Conservation (phyloP, 352 stramenopile genomes). For the Pythium volutum region DNA sequence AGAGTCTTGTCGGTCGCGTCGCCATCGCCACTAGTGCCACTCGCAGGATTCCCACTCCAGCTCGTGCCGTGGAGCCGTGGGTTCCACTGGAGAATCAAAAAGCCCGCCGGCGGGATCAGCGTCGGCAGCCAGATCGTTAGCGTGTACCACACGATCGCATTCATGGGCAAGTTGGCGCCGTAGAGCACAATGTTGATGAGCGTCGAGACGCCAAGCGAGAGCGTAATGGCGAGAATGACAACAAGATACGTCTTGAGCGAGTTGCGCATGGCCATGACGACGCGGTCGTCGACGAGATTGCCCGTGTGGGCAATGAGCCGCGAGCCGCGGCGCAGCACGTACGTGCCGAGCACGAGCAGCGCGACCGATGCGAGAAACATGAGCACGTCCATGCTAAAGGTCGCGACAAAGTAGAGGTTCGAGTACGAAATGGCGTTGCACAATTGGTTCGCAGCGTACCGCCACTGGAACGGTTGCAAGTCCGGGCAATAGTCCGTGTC, state of each 20-base stretch:
- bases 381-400: constrained; percentile 48
- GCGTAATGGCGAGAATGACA: constrained; percentile 70
- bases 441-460: constrained; percentile 59
- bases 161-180: constrained; percentile 55
- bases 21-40: constrained; percentile 5
- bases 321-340: constrained; percentile 66
- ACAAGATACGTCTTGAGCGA: constrained; percentile 76
- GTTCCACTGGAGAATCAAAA: constrained; percentile 86
- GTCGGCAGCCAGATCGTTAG: constrained; percentile 80
- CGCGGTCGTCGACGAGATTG: constrained; percentile 68
- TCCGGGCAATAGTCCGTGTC: constrained; percentile 76
- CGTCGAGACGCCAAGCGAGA: constrained; percentile 57
- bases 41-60: constrained; percentile 26
- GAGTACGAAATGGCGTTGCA: constrained; percentile 69
- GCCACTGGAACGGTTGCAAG: constrained; percentile 78
- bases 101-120: constrained; percentile 66
- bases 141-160: constrained; percentile 75
- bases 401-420: constrained; percentile 53
- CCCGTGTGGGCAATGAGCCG: constrained; percentile 71
- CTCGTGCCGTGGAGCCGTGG: constrained; percentile 70
- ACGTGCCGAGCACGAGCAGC: constrained; percentile 62
- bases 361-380: constrained; percentile 60
- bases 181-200: constrained; percentile 70
- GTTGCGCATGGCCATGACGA: constrained; percentile 71
- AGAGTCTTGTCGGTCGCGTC: constrained; percentile 1